Conservation (phyloP, 1,139 yeast genomes). For the Magnusiomyces fungicola region DNA sequence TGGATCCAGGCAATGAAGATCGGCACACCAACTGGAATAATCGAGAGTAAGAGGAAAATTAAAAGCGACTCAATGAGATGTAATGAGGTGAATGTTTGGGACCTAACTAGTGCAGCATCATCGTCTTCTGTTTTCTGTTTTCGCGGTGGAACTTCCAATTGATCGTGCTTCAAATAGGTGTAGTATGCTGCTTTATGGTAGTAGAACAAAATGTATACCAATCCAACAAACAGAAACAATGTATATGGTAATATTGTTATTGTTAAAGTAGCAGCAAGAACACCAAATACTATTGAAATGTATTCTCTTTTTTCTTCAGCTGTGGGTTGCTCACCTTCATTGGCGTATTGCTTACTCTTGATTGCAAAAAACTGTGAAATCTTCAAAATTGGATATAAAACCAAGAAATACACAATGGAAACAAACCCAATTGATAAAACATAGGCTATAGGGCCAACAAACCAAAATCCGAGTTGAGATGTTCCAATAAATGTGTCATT, state of each 20-base stretch:
- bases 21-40: constrained; percentile 31
- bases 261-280: constrained; percentile 33
- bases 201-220: constrained; percentile 9
- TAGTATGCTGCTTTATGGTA: constrained; percentile 8
- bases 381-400: constrained; percentile 2
- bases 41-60: constrained; percentile 28
- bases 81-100: constrained; percentile 7
- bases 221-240: constrained; percentile 8
- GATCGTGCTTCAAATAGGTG: constrained; percentile 8
- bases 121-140: constrained; percentile 1
- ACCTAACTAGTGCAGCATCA: background rate
- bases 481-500: constrained; percentile 5
- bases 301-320: background rate
- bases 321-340: background rate
- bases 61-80: constrained; percentile 20
- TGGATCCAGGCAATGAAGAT: constrained; percentile 33
- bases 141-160: background rate
- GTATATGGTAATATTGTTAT: constrained; percentile 13
- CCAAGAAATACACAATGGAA: background rate
- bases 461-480: background rate
- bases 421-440: constrained; percentile 3
- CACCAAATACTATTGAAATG: background rate
- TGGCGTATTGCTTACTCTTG: background rate
- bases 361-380: background rate
- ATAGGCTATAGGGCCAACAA: constrained; percentile 1